Evolutionary conservation across 2,329 filamentous ascomycete species (phyloP).

Genomic region (Colletotrichum sp.): DNA sequence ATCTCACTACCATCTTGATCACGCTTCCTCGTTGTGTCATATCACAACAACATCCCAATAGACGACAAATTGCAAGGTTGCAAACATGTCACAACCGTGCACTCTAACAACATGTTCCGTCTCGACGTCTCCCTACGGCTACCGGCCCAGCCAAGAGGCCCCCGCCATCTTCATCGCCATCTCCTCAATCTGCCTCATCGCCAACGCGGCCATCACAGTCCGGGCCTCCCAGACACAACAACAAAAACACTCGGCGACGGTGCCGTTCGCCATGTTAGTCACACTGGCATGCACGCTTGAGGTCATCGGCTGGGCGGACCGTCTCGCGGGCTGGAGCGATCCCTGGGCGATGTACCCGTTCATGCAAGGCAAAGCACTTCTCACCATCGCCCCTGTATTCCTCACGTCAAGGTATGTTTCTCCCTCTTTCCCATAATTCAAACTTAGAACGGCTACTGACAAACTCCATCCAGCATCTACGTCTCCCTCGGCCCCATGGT

Average conservation of each 20-base stretch:
- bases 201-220: conserved; percentile 22
- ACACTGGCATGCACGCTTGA: conserved; percentile 28
- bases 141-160: conserved; percentile 23
- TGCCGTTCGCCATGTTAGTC: conserved; percentile 24
- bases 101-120: conserved; percentile 24
- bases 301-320: conserved; percentile 26
- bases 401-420: conserved; percentile 29
- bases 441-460: neutral
- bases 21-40: neutral
- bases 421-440: neutral
- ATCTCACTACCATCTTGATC: neutral
- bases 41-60: neutral
- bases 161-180: conserved; percentile 25
- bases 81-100: conserved; percentile 15
- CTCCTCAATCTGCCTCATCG: conserved; percentile 23
- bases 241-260: neutral
- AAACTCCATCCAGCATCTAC: conserved; percentile 28
- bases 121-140: conserved; percentile 27
- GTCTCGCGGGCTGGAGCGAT: conserved; percentile 25
- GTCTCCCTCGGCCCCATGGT: conserved; percentile 28
- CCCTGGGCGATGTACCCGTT: conserved; percentile 29
- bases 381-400: conserved; percentile 32
- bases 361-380: conserved; percentile 25
- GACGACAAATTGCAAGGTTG: neutral
- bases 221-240: neutral